Evolutionary conservation across 1,284 basidiomycete species (phyloP).

Genomic region (Tylopilus orsonianus): DNA sequence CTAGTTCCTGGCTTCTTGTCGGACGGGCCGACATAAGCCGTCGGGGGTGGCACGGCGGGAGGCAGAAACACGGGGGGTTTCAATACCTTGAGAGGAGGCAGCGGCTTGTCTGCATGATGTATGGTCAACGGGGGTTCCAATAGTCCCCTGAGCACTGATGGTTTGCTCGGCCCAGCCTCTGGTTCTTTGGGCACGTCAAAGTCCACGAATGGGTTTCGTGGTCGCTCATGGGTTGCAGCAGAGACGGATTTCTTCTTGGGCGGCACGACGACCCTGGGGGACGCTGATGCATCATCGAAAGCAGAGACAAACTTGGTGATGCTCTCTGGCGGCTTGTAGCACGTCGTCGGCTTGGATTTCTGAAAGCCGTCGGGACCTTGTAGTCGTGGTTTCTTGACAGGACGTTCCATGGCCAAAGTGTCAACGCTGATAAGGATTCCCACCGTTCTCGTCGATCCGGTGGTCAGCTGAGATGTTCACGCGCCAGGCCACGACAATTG

Average conservation of each 20-base stretch:
- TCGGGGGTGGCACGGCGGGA: background rate
- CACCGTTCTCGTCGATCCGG: background rate
- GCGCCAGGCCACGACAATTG: background rate
- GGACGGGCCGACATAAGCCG: background rate
- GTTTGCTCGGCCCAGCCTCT: slow-evolving; percentile 20
- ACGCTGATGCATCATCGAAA: slow-evolving; percentile 18
- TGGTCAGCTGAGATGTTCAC: slow-evolving; percentile 9
- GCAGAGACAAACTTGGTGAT: slow-evolving; percentile 33
- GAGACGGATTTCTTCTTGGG: slow-evolving; percentile 9
- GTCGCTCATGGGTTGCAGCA: slow-evolving; percentile 10
- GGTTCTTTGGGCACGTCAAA: slow-evolving; percentile 2
- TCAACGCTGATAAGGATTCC: background rate
- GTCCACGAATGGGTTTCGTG: slow-evolving; percentile 26
- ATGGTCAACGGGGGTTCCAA: slow-evolving; percentile 6
- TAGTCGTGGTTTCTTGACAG: slow-evolving; percentile 26
- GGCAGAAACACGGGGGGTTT: slow-evolving; percentile 14
- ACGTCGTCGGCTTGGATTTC: slow-evolving; percentile 23
- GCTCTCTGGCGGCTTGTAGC: slow-evolving; percentile 32
- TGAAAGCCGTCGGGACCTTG: slow-evolving; percentile 33
- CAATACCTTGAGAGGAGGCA: slow-evolving; percentile 17
- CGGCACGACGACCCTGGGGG: slow-evolving; percentile 2
- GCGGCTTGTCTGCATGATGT: slow-evolving; percentile 5
- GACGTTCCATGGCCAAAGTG: slow-evolving; percentile 27
- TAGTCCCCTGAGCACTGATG: slow-evolving; percentile 3
- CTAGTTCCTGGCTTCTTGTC: background rate